phyloP scores from a whole-genome alignment of 768 basidiomycete species.

The Rhodosporidiobolus odoratus region DNA sequence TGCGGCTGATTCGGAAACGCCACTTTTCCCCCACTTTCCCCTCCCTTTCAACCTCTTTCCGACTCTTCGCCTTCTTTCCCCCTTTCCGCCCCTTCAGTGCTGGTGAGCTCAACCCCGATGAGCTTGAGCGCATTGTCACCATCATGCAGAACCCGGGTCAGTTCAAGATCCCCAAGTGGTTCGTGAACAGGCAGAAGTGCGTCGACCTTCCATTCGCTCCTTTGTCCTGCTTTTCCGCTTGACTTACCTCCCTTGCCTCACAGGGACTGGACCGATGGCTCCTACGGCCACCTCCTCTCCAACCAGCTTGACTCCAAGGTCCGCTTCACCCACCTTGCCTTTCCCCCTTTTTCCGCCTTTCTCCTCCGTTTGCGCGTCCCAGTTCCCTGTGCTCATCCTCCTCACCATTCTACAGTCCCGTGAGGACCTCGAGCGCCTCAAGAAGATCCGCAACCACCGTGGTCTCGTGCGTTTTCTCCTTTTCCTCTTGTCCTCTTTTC shows the following conservation, averaged over 20 bases:
- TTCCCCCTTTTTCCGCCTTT: not conserved
- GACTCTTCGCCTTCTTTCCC: not conserved
- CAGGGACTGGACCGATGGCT: slow-evolving; percentile 85
- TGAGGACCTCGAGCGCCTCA: slow-evolving; percentile 94
- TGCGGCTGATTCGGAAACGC: not conserved
- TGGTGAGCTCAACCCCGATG: slow-evolving; percentile 98
- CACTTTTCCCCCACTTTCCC: not conserved
- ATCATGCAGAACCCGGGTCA: slow-evolving; percentile 99
- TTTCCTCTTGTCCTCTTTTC: not conserved
- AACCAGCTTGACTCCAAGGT: slow-evolving; percentile 97
- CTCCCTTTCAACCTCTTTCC: not conserved
- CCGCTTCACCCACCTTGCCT: slow-evolving; percentile 10
- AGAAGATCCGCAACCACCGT: slow-evolving; percentile 97
- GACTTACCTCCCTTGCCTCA: not conserved
- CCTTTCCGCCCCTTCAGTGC: slow-evolving; percentile 56
- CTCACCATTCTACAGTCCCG: slow-evolving; percentile 48
- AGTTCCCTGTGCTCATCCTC: too few relatives aligned
- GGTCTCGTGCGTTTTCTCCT: slow-evolving; percentile 53
- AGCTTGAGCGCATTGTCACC: slow-evolving; percentile 96
- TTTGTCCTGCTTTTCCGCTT: not conserved
- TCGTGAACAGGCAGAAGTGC: slow-evolving; percentile 91
- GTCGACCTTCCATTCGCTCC: not conserved
- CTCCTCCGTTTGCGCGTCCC: too few relatives aligned
- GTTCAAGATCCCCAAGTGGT: slow-evolving; percentile 99
- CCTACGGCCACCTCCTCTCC: slow-evolving; percentile 89